A percentile compares a stretch with the other conserved stretches of the same genome.
Evolutionary conservation across 2,329 filamentous ascomycete genomes (phyloP).

Genomic region (Penicillium sp.): DNA sequence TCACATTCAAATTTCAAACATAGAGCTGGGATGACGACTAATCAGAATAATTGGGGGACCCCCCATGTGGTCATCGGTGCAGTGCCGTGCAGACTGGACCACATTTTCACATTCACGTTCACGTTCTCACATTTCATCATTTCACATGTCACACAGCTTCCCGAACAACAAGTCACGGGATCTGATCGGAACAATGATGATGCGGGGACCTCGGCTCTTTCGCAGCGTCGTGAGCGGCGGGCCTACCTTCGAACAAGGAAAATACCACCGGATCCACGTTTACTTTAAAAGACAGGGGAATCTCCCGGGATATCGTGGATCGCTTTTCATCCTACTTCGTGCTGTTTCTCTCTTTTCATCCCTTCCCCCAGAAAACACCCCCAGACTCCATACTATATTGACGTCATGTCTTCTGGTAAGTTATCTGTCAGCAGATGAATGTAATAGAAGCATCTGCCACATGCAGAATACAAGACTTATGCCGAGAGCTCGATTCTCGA

Average conservation of each 20-base stretch:
- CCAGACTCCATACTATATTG: slow-evolving; percentile 21
- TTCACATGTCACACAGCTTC: slow-evolving; percentile 13
- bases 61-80: too few relatives aligned
- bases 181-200: slow-evolving; percentile 27
- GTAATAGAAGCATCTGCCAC: not conserved
- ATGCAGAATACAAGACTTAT: not conserved
- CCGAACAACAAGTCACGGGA: slow-evolving; percentile 9
- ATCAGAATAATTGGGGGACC: too few relatives aligned
- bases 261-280: slow-evolving; percentile 19
- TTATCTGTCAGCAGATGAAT: not conserved
- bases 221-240: slow-evolving; percentile 8
- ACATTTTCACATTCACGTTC: not conserved
- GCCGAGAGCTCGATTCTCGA: not conserved
- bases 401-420: slow-evolving; percentile 50
- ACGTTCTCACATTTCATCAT: slow-evolving; percentile 4
- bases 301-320: not conserved
- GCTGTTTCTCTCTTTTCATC: not conserved
- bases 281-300: slow-evolving; percentile 16
- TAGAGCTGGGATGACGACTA: not conserved
- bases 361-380: slow-evolving; percentile 4
- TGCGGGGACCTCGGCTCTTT: slow-evolving; percentile 21
- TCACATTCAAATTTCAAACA: too few relatives aligned
- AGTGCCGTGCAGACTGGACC: too few relatives aligned
- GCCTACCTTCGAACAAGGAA: slow-evolving; percentile 14
- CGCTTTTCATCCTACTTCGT: slow-evolving; percentile 5